Evolutionary conservation across 495 filamentous ascomycete species (phyloP).

Genomic region (Hypoxylon perforatum): DNA sequence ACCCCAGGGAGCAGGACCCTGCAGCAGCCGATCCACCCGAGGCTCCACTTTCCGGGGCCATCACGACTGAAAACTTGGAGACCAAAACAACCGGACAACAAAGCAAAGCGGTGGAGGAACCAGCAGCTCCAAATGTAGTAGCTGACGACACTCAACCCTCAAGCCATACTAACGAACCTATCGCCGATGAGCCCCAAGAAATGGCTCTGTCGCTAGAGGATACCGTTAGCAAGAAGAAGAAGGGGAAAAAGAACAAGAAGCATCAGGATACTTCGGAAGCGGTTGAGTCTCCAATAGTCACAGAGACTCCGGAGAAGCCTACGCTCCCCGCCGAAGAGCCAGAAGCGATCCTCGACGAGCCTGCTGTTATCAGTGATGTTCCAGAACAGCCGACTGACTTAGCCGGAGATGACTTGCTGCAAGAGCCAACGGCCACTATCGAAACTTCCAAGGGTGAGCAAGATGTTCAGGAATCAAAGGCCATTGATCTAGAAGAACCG

Average conservation of each 20-base stretch:
- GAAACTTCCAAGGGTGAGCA: conserved; percentile 43
- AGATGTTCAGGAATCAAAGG: conserved; percentile 40
- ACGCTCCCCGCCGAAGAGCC: background rate
- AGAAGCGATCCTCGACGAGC: conserved; percentile 15
- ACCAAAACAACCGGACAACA: conserved; percentile 26
- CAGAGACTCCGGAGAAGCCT: conserved; percentile 3
- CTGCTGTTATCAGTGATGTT: conserved; percentile 6
- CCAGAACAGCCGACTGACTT: conserved; percentile 9
- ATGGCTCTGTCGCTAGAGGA: conserved; percentile 11
- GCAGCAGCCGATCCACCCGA: conserved; percentile 21
- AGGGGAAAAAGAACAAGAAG: conserved; percentile 42
- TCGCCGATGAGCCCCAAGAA: conserved; percentile 18
- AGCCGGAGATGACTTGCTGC: conserved; percentile 1
- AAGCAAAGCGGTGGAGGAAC: conserved; percentile 19
- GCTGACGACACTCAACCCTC: conserved; percentile 16
- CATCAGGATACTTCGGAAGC: conserved; percentile 26
- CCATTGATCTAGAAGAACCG: conserved; percentile 1
- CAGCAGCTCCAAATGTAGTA: conserved; percentile 1
- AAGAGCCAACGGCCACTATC: conserved; percentile 11
- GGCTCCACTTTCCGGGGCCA: conserved; percentile 14
- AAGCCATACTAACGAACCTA: conserved; percentile 14
- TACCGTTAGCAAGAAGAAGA: conserved; percentile 39
- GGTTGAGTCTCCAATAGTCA: conserved; percentile 15
- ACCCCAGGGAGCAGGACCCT: conserved; percentile 24
- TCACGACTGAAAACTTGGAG: conserved; percentile 25